Percentiles rank a stretch among this genome's conserved stretches.
Conservation (phyloP, 2,329 filamentous ascomycete genomes). For the Aspergillus pseudonomiae region DNA sequence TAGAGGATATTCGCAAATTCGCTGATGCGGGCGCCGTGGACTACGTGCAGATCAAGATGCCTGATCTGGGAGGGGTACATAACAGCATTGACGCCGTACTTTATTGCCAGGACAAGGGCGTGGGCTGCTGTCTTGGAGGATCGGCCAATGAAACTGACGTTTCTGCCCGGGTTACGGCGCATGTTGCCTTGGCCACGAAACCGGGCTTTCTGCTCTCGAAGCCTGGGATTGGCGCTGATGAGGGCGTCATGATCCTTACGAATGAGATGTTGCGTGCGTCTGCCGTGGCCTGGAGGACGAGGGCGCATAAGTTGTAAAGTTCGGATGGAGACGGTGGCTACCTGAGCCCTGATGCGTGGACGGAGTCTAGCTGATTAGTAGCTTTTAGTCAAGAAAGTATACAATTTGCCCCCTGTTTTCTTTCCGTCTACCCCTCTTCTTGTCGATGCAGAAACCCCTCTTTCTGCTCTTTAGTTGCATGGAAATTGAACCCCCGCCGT, state of each 20-base stretch:
- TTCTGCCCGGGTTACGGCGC: constrained; percentile 31
- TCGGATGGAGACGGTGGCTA: background rate
- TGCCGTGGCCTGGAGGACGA: constrained; percentile 3
- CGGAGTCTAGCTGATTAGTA: too few species aligned
- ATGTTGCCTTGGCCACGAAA: constrained; percentile 11
- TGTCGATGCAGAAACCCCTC: background rate
- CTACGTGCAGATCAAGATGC: constrained; percentile 26
- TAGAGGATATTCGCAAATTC: constrained; percentile 22
- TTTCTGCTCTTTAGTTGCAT: background rate
- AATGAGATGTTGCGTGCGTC: constrained; percentile 14
- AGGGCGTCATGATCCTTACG: constrained; percentile 13
- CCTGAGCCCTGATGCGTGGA: too few species aligned
- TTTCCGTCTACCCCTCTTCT: background rate
- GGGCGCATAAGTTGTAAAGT: background rate
- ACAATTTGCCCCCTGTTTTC: background rate
- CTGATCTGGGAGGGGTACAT: constrained; percentile 20
- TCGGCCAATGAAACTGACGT: constrained; percentile 27
- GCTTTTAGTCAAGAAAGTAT: background rate
- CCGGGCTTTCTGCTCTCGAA: constrained; percentile 12
- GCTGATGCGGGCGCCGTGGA: constrained; percentile 21
- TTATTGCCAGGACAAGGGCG: constrained; percentile 16
- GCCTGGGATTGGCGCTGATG: constrained; percentile 11
- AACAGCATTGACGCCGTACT: constrained; percentile 24
- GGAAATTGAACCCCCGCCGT: background rate
- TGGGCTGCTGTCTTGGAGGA: constrained; percentile 22